phyloP scores from a whole-genome alignment of 345 rosid species.

The Salix suchowensis region DNA sequence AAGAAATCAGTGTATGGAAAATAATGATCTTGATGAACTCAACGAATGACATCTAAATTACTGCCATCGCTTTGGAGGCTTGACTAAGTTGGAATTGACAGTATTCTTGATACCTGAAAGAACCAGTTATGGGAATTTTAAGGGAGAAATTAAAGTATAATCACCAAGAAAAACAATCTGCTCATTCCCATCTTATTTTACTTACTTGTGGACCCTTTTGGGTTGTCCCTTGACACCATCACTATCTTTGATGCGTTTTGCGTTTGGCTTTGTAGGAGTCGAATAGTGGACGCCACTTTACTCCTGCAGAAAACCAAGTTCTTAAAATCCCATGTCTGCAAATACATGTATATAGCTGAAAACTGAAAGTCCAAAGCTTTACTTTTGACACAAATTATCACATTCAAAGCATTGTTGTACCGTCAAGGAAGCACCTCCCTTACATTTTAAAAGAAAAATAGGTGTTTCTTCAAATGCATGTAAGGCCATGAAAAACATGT shows the following conservation, averaged over 20 bases:
- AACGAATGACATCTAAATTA: slow-evolving; percentile 17
- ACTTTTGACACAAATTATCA: neutral
- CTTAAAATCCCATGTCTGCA: neutral
- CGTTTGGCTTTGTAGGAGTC: slow-evolving; percentile 32
- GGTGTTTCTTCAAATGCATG: neutral
- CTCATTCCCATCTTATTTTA: neutral
- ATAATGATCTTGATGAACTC: neutral
- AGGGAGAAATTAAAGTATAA: neutral
- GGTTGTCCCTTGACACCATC: slow-evolving; percentile 12
- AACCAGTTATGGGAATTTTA: slow-evolving; percentile 3
- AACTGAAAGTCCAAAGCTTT: neutral
- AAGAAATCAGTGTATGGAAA: neutral
- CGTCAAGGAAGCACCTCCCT: neutral
- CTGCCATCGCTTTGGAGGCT: slow-evolving; percentile 45
- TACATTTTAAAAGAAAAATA: neutral
- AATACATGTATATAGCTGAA: neutral
- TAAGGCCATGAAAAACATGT: neutral
- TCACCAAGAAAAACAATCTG: neutral
- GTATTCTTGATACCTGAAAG: slow-evolving; percentile 43
- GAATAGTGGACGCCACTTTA: slow-evolving; percentile 16
- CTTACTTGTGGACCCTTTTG: slow-evolving; percentile 39
- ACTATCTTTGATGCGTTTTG: slow-evolving; percentile 15
- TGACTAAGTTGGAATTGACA: slow-evolving; percentile 18
- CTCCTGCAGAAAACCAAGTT: slow-evolving; percentile 20
- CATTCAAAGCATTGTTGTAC: neutral